phyloP scores from a whole-genome alignment of 2,329 filamentous ascomycete species.

The Hypomyces rosellus region DNA sequence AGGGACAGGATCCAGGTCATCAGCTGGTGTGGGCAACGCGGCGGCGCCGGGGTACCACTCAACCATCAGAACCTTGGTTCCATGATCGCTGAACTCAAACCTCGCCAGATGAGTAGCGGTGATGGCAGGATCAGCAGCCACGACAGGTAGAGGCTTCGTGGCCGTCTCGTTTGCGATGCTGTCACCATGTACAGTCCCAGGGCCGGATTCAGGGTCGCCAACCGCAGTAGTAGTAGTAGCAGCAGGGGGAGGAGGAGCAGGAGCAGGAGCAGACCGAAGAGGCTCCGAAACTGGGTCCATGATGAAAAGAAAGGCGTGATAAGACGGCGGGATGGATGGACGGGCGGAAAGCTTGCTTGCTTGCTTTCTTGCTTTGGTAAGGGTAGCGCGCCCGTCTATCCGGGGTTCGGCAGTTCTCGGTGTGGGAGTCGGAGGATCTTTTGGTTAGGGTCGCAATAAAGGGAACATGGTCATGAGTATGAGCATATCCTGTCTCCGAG shows the following conservation, averaged over 20 bases:
- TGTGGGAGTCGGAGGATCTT: conserved; percentile 8
- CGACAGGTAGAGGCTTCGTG: conserved; percentile 13
- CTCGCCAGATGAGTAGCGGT: conserved; percentile 47
- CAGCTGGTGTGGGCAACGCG: conserved; percentile 11
- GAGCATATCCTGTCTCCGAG: not conserved
- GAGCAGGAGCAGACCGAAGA: conserved; percentile 24
- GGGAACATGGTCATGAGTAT: not conserved
- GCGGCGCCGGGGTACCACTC: conserved; percentile 61
- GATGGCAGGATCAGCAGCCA: conserved; percentile 12
- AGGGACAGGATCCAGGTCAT: conserved; percentile 11
- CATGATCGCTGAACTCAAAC: conserved; percentile 83
- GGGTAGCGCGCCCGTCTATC: conserved; percentile 4
- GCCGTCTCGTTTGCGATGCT: conserved; percentile 14
- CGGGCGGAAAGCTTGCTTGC: not conserved
- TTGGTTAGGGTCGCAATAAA: not conserved
- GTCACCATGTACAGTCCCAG: conserved; percentile 6
- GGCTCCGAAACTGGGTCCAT: conserved; percentile 27
- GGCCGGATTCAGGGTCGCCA: not conserved
- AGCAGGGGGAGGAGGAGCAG: not conserved
- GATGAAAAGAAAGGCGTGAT: conserved; percentile 3
- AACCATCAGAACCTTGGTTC: conserved; percentile 88
- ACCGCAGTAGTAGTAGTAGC: not conserved
- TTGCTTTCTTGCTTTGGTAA: not conserved
- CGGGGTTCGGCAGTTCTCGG: conserved; percentile 10
- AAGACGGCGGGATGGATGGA: not conserved